phyloP scores from a whole-genome alignment of 495 filamentous ascomycete genomes.

The Talaromyces stipitatus region DNA sequence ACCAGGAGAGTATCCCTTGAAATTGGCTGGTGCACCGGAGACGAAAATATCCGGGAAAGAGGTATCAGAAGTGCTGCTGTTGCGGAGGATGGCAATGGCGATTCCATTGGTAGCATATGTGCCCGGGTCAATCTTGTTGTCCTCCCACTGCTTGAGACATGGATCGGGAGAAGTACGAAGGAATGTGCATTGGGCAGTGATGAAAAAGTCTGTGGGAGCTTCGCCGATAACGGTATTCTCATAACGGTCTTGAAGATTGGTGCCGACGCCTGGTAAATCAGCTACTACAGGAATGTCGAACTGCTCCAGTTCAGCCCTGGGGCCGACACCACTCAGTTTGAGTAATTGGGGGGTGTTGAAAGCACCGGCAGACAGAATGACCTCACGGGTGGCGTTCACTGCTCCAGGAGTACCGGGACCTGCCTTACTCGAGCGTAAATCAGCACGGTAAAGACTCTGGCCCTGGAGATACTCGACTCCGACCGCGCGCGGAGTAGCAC shows the following conservation, averaged over 20 bases:
- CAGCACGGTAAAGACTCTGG: constrained; percentile 49
- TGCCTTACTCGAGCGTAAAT: background rate
- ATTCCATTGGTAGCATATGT: background rate
- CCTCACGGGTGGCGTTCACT: constrained; percentile 31
- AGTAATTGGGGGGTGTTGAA: constrained; percentile 46
- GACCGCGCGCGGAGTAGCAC: constrained; percentile 40
- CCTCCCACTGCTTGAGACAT: background rate
- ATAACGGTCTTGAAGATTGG: constrained; percentile 51
- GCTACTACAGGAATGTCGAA: constrained; percentile 29
- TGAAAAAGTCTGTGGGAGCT: background rate
- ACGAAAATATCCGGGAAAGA: background rate
- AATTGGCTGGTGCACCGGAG: background rate
- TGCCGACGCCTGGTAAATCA: constrained; percentile 43
- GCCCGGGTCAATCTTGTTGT: background rate
- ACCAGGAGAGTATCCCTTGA: constrained; percentile 22
- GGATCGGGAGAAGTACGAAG: background rate
- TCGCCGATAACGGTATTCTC: background rate
- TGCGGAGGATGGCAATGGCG: background rate
- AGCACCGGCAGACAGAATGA: constrained; percentile 45
- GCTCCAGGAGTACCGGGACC: background rate
- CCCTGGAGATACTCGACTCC: constrained; percentile 60
- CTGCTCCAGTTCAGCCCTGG: constrained; percentile 17
- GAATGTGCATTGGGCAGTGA: background rate
- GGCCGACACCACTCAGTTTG: constrained; percentile 54
- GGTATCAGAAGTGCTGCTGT: background rate